Base-by-base conservation (phyloP, 768 basidiomycete genomes). In the Lyophyllum shimeji region DNA sequence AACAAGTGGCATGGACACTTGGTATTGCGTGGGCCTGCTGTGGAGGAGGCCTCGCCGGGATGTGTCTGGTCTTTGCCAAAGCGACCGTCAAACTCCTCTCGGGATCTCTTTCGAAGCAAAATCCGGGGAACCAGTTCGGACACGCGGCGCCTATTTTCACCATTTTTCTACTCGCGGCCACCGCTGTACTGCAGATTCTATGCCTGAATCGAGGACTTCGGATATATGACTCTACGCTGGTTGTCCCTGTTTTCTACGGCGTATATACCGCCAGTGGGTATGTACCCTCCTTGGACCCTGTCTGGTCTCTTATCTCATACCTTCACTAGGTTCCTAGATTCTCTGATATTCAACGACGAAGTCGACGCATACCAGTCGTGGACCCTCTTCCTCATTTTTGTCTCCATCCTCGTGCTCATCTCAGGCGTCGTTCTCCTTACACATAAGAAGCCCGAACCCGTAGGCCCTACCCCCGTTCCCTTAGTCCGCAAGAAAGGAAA, bases 11-110 rank as follows among this genome's bases (percentile, higher is more conserved):
- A 7, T 97, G 94, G 92, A 86, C 90, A 24, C 78, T 95, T 44
- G 95, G 95, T 13, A 93, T 98, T 48, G 88, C 87, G 1, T 98
- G 95, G 96, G 90, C 93, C 2, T 94, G 94, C 59, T 86, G 86
- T 52, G 95, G 95, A 31, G 95, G 95, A 12, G 89, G 93, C 33
- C 75, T 98, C 37, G 93, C 93, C 6, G 96, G 95, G 5, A 86
- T 87, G 40, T 90, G 86, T 70, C 77, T 98, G 55, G 93, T 98
- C 2, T 95, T 98, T 63, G 80, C 82, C 2, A 83, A 83, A 62
- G 82, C 87, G 21, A 82, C 80, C n/a, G 90, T 95, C 54, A 87
- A 93, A 65, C 73, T 94, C 17, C 77, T 92, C 17, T 86, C 89
- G 0, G 89, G 87, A 4, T 83, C 85, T 15, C 70, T 93, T 39